These are phyloP conservation scores for Auriculariales sp. DNA, from an alignment of 768 basidiomycete genomes.

Conservation along the genomic window DNA sequence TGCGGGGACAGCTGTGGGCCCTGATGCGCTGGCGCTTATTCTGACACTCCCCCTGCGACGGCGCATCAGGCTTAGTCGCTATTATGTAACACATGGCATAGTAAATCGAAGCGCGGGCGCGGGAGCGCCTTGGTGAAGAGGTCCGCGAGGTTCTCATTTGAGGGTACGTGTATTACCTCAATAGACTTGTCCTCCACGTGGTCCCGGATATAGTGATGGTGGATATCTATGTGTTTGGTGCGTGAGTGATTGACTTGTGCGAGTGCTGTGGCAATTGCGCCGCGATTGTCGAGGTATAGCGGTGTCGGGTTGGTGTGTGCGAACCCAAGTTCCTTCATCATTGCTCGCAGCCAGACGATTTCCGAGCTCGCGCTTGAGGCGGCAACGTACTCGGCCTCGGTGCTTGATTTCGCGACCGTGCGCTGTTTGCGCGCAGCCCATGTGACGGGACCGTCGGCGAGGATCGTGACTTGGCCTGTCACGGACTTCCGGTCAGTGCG, in stretches of 20 bases:
- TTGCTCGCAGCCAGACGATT: slow-evolving; percentile 3
- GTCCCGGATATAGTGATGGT: slow-evolving; percentile 12
- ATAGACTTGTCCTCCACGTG: slow-evolving; percentile 6
- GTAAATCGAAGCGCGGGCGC: too few relatives aligned
- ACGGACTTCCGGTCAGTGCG: slow-evolving; percentile 9
- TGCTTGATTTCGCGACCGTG: slow-evolving; percentile 10
- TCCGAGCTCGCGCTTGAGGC: slow-evolving; percentile 4
- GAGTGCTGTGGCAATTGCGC: slow-evolving; percentile 6
- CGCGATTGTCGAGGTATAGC: slow-evolving; percentile 9
- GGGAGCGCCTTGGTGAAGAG: slow-evolving; percentile 11
- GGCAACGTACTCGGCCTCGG: slow-evolving; percentile 14
- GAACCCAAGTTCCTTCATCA: slow-evolving; percentile 4
- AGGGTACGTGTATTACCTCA: slow-evolving; percentile 7
- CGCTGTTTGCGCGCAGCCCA: slow-evolving; percentile 12
- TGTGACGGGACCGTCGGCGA: slow-evolving; percentile 8
- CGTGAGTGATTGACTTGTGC: slow-evolving; percentile 10
- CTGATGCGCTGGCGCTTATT: too few relatives aligned
- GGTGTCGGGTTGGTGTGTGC: neutral
- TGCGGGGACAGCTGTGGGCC: too few relatives aligned
- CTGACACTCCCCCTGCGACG: too few relatives aligned
- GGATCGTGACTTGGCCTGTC: slow-evolving; percentile 10
- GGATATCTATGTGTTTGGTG: slow-evolving; percentile 14
- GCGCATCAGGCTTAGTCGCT: too few relatives aligned
- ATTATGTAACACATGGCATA: too few relatives aligned
- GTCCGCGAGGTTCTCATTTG: slow-evolving; percentile 10